A percentile compares a stretch with the other conserved stretches of the same genome.
Conservation (phyloP, 805 yeast species). For the Dipodascus albidus region DNA sequence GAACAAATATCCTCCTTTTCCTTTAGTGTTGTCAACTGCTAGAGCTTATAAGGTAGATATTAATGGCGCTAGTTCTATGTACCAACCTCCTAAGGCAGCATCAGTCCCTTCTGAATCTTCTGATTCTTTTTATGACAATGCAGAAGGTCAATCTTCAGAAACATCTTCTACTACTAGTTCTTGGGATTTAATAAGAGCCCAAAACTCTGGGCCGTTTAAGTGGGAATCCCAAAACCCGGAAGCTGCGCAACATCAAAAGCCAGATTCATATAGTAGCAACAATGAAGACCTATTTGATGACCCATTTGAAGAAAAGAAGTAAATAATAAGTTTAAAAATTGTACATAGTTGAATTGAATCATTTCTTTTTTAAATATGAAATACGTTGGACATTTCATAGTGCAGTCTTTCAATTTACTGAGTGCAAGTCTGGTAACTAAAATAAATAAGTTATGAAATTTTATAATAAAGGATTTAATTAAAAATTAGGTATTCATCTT, state of each 20-base stretch:
- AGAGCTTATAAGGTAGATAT: not conserved
- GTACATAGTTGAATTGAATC: not conserved
- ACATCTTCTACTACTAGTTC: slow-evolving; percentile 4
- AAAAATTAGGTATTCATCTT: slow-evolving; percentile 4
- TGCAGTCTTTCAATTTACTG: too few relatives aligned
- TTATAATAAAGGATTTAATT: not conserved
- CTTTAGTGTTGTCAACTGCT: slow-evolving; percentile 3
- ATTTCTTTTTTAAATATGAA: too few relatives aligned
- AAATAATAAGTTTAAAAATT: too few relatives aligned
- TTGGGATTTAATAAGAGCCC: slow-evolving; percentile 13
- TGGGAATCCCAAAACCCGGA: slow-evolving; percentile 2
- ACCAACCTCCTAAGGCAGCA: not conserved
- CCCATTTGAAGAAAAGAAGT: slow-evolving; percentile 3
- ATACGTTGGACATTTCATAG: too few relatives aligned
- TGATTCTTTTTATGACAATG: slow-evolving; percentile 7
- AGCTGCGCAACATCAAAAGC: not conserved
- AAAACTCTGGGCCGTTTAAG: slow-evolving; percentile 1
- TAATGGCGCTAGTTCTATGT: not conserved
- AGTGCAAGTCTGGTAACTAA: too few relatives aligned
- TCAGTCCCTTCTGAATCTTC: not conserved
- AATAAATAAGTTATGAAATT: too few relatives aligned
- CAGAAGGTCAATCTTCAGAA: not conserved
- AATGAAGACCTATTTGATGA: not conserved
- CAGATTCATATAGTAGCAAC: not conserved
- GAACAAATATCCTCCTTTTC: slow-evolving; percentile 12